Evolutionary conservation across 2,329 filamentous ascomycete genomes (phyloP), one percentile per base, ranked within the genome.

Genomic region (Bipolaris sorokiniana): DNA sequence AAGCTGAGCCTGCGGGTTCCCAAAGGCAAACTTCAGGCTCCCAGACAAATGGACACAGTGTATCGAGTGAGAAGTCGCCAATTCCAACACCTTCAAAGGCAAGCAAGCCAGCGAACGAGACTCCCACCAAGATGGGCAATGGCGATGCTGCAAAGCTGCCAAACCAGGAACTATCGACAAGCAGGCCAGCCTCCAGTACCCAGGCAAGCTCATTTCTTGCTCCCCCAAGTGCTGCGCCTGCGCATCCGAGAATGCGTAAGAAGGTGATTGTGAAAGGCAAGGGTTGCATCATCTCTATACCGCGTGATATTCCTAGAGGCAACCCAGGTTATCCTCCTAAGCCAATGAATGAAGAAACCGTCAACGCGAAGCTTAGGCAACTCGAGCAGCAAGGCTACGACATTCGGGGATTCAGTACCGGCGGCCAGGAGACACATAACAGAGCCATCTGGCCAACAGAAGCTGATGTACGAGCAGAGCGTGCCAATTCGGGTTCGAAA

Each of bases 331-430:
- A 77, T 48, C 71, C 78, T 7, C 74, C 76, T 20, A 76, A 71
- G 55, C 80, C 80, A 5, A 73, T 82, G 71, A 77, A 69, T 54
- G 58, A 82, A 34, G 75, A 81, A 16, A 85, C 89, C 48, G 84
- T 88, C 3, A 73, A 83, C 31, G 78, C 82, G 9, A 90, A 90
- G 80, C 78, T 91, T 62, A 80, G 80, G 47, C 83, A 83, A 3
- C 91, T 90, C 83, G 82, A 89, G 70, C 81, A 89, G 64, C 79
- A 88, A 34, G 90, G 90, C 9, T 92, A 91, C 70, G 83, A 86
- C 65, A 84, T 84, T 13, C 78, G 81, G 28, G 90, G 90, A 0
- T 92, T 91, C 70, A 88, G 90, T 36, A 56, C 59, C 7, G 65
- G 50, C 28, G 58, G 57, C 6, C 38, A 62, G 13, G 66, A 66